Percentiles rank a stretch among this genome's conserved stretches.
These are phyloP conservation scores for Fusarium neocosmosporiellum DNA, from an alignment of 2,329 filamentous ascomycete species.

Conservation along the genomic window DNA sequence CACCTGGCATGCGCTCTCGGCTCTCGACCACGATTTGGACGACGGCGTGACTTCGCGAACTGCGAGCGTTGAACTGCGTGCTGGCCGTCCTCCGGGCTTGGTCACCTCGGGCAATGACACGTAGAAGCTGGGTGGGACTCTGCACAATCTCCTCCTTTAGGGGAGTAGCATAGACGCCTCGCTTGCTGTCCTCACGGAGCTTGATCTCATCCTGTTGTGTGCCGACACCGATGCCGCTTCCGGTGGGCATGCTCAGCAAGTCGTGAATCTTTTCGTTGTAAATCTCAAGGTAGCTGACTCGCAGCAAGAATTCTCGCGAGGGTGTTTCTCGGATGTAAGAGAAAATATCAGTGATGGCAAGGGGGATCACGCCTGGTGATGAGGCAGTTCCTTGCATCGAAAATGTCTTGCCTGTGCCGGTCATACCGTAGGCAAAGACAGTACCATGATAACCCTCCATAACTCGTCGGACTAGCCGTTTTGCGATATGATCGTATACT, in stretches of 20 bases:
- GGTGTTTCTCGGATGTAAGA: constrained; percentile 98
- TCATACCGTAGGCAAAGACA: constrained; percentile 99
- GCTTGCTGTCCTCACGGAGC: constrained; percentile 93
- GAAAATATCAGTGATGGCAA: constrained; percentile 98
- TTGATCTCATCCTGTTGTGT: constrained; percentile 91
- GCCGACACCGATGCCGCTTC: constrained; percentile 63
- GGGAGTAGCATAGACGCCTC: constrained; percentile 95
- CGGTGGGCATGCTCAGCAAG: constrained; percentile 80
- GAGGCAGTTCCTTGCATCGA: constrained; percentile 99
- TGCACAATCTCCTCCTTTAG: constrained; percentile 99
- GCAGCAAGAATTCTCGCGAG: constrained; percentile 89
- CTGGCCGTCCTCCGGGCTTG: constrained; percentile 90
- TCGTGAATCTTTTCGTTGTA: constrained; percentile 99
- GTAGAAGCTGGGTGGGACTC: constrained; percentile 91
- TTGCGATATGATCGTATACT: constrained; percentile 94
- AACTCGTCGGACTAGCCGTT: constrained; percentile 91
- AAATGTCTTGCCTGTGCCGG: constrained; percentile 97
- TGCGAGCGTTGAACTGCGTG: constrained; percentile 96
- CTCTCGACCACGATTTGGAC: constrained; percentile 99
- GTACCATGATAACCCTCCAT: constrained; percentile 99
- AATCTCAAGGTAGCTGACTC: constrained; percentile 98
- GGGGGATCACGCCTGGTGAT: constrained; percentile 93
- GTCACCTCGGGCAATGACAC: constrained; percentile 95
- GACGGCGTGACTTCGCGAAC: constrained; percentile 97
- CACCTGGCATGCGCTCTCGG: constrained; percentile 80